Percentiles rank a stretch among this genome's conserved stretches.
Evolutionary conservation across 2,329 filamentous ascomycete genomes (phyloP).

Genomic region (Phoma sp.): DNA sequence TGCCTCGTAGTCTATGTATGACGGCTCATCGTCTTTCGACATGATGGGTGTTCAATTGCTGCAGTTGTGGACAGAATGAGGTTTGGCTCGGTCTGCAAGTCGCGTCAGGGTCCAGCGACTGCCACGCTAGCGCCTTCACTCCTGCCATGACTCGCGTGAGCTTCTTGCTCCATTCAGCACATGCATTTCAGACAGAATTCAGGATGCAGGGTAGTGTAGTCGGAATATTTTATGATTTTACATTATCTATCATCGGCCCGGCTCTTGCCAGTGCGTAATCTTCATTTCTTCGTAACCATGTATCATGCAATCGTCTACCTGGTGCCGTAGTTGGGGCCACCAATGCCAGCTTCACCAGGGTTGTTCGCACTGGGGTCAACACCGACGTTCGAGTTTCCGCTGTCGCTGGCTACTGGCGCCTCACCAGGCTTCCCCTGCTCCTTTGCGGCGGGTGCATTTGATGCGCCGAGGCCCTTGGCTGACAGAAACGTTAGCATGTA

Average conservation of each 20-base stretch:
- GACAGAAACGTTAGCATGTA: neutral
- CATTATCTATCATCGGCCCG: slow-evolving; percentile 2
- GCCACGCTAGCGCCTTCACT: slow-evolving; percentile 12
- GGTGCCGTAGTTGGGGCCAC: slow-evolving; percentile 22
- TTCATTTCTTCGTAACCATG: neutral
- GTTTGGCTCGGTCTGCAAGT: slow-evolving; percentile 2
- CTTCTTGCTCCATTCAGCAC: slow-evolving; percentile 1
- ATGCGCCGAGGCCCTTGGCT: slow-evolving; percentile 27
- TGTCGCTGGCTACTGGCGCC: slow-evolving; percentile 23
- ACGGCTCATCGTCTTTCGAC: slow-evolving; percentile 61
- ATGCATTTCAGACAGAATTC: neutral
- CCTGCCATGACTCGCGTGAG: slow-evolving; percentile 14
- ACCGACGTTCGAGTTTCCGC: slow-evolving; percentile 24
- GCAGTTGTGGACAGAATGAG: neutral
- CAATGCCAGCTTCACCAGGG: slow-evolving; percentile 25
- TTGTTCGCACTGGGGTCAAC: slow-evolving; percentile 26
- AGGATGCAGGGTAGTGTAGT: neutral
- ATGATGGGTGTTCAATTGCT: slow-evolving; percentile 27
- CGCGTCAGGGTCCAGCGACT: slow-evolving; percentile 6
- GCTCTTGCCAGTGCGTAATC: neutral
- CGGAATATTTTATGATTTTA: neutral
- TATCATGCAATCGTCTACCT: slow-evolving; percentile 1
- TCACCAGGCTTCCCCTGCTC: slow-evolving; percentile 20
- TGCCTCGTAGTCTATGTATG: slow-evolving; percentile 94
- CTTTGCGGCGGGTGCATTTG: slow-evolving; percentile 24